Evolutionary conservation across 331 rosid genomes (phyloP).

Genomic region (Rosa hybrid): DNA sequence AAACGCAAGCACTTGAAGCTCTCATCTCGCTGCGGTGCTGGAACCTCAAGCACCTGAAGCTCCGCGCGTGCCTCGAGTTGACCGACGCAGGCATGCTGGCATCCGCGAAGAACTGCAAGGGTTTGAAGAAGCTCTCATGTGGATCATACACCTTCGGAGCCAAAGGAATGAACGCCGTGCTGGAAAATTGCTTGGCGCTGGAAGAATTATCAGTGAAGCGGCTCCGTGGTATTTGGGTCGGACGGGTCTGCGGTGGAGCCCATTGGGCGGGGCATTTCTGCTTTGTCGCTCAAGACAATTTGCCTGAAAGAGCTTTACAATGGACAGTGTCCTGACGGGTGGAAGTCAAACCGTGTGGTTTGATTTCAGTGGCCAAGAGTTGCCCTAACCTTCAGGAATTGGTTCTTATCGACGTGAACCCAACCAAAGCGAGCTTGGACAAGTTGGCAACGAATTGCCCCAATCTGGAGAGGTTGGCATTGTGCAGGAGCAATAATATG

Average conservation of each 20-base stretch:
- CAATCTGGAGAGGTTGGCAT: too few relatives aligned
- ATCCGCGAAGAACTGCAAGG: constrained; percentile 76
- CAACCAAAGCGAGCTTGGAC: too few relatives aligned
- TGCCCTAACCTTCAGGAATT: constrained; percentile 60
- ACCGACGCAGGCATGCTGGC: constrained; percentile 21
- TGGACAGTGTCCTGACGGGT: constrained; percentile 93
- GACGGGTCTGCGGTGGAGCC: constrained; percentile 62
- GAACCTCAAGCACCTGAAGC: constrained; percentile 23
- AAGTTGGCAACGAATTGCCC: too few relatives aligned
- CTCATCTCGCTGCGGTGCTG: too few relatives aligned
- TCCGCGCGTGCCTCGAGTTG: constrained; percentile 80
- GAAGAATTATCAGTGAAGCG: constrained; percentile 83
- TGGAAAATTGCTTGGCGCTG: constrained; percentile 56
- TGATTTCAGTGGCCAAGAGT: constrained; percentile 66
- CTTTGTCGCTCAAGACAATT: constrained; percentile 56
- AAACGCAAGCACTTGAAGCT: too few relatives aligned
- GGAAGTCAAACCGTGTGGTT: constrained; percentile 86
- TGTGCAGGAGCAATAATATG: too few relatives aligned
- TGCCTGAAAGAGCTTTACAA: constrained; percentile 89
- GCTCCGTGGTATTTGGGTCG: constrained; percentile 4
- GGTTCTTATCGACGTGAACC: too few relatives aligned
- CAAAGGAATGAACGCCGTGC: constrained; percentile 86
- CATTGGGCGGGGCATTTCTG: constrained; percentile 80
- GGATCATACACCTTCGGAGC: constrained; percentile 92
- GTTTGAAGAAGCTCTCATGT: constrained; percentile 90